Base-by-base conservation (phyloP, 2,329 filamentous ascomycete species). In the Xylaria sp. region DNA sequence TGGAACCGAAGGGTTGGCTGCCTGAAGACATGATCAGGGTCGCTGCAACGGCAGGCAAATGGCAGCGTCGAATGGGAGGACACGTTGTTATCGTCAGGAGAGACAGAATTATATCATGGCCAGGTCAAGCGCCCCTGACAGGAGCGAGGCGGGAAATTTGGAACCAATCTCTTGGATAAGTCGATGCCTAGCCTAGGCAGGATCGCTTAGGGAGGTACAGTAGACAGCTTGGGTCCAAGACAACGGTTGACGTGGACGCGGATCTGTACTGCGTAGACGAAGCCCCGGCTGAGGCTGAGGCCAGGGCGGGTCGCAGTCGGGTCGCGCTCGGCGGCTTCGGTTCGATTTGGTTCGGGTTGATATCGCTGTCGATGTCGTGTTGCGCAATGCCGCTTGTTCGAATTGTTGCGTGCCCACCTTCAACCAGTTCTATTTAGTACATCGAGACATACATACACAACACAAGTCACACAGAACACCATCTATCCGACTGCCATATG, bases 1-100 rank as follows among this genome's bases (percentile, higher is more conserved):
- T 81, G 77, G 85, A 82, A 57, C 77, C 78, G 66, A 83, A 78
- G 58, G 79, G 71, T 37, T 74, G 74, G 50, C 81, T 80, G 66
- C 78, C 76, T 76, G 74, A 74, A 69, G 78, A 72, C 76, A 84
- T 84, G 73, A 68, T 76, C 67, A 57, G 28, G 12, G 60, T 60
- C 66, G 64, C 56, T 37, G 7, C 34, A 9, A 37, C 34, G 34
- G 34, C 34, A 37, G 59, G 63, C 54, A 54, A 54, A 58, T 57
- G 56, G 64, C 51, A 60, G 60, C 56, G 39, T 18, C 48, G 41
- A 48, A 55, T 61, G 28, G 60, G 60, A 28, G 48, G 58, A 56
- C 51, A 56, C 23, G 59, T 50, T 66, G 57, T 18, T 50, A 60
- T 61, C n/a, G 48, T 66, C 37, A 44, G 13, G 41, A 13, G 44